phyloP scores from a whole-genome alignment of 371 early-diverging fungal species.

The Circinella umbellata region DNA sequence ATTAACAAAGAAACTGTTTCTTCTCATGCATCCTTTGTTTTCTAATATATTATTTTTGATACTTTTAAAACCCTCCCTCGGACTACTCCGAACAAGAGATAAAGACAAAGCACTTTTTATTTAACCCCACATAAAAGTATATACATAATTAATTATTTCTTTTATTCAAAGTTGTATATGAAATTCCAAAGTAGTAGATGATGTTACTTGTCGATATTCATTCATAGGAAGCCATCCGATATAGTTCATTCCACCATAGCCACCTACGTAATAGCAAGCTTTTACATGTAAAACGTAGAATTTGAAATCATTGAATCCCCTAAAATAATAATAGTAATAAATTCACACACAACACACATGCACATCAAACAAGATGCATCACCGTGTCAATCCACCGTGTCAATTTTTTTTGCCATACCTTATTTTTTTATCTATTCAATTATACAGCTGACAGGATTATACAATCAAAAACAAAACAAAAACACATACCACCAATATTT shows the following conservation, averaged over 20 bases:
- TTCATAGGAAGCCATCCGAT: conserved; percentile 48
- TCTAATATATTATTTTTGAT: too few species aligned
- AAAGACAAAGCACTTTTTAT: too few species aligned
- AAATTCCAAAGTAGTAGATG: neutral
- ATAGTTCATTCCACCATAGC: conserved; percentile 57
- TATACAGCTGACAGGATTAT: too few species aligned
- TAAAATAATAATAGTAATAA: conserved; percentile 1
- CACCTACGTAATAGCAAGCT: conserved; percentile 59
- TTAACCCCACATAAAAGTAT: too few species aligned
- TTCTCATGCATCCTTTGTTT: neutral
- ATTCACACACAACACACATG: too few species aligned
- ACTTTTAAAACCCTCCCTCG: neutral
- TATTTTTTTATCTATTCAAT: neutral
- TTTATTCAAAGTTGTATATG: neutral
- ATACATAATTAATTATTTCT: too few species aligned
- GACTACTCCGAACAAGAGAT: neutral
- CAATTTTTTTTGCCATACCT: too few species aligned
- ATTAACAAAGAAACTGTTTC: neutral
- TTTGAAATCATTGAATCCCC: conserved; percentile 56
- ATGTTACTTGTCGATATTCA: conserved; percentile 30
- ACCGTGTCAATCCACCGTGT: too few species aligned
- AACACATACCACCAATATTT: conserved; percentile 30
- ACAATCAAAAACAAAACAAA: neutral
- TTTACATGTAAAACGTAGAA: conserved; percentile 56
- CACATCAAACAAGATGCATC: too few species aligned